Evolutionary conservation across 192 early-diverging fungal genomes (phyloP), one percentile per base, ranked within the genome.

Genomic region (Entomortierella chlamydospora): DNA sequence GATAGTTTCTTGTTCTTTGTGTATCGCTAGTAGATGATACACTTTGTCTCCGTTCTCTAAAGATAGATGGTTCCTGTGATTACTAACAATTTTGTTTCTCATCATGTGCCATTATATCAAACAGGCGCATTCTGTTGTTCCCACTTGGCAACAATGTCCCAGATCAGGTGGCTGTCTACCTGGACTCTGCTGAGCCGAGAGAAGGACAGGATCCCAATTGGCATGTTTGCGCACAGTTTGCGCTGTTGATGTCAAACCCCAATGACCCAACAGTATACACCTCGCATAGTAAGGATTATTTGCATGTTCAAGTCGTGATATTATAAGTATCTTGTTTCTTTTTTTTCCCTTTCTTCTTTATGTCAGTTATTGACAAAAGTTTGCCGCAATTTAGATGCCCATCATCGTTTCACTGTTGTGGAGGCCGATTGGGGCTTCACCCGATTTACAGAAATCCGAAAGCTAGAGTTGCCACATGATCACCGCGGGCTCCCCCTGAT

Each of bases 381-480:
- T 47, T 1, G n/a, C 45, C 13, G n/a, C 26, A 25, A 25, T 57
- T n/a, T 57, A 87, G 81, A 57, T 67, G 88, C 96, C 10, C 83
- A 91, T 37, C 97, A 99, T 82, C 87, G 98, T 56, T 98, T 95
- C 73, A 90, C 81, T 43, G 82, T 88, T 12, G 87, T 91, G 4
- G 95, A 96, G 68, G 76, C 89, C 1, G 98, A 99, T 81, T 99
- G 98, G 98, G 98, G 98, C 0, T 99, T 98, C 79, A 95, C 93
- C 37, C 87, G 86, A 22, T 92, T 96, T 65, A 80, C 90, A 28
- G 85, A 91, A 26, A 55, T 90, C 13, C 82, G 86, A 17, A 63
- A 72, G 62, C 55, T 93, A 49, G 68, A 64, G 4, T 57, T 80
- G 11, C 70, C 95, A 22, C 57, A 95, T 13, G 92, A 95, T 64